phyloP scores from a whole-genome alignment of 2,329 filamentous ascomycete genomes.

The Colletotrichum simmondsii region DNA sequence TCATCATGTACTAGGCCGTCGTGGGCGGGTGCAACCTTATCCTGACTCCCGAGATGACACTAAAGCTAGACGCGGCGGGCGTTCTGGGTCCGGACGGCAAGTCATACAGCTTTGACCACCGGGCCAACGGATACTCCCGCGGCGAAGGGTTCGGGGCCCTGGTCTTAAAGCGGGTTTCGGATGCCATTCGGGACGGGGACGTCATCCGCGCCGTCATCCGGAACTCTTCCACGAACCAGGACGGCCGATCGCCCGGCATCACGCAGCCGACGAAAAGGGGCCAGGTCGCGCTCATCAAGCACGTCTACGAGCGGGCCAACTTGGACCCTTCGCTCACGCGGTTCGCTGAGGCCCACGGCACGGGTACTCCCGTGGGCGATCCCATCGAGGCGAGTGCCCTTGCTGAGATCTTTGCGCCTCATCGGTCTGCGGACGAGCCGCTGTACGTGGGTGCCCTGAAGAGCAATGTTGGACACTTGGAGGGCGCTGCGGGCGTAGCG shows the following conservation, averaged over 20 bases:
- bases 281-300: constrained; percentile 49
- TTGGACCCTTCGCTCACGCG: constrained; percentile 40
- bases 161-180: constrained; percentile 59
- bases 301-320: constrained; percentile 45
- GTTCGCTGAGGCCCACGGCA: constrained; percentile 61
- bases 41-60: constrained; percentile 33
- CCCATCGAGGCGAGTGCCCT: constrained; percentile 64
- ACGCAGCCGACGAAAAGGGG: constrained; percentile 44
- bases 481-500: constrained; percentile 37
- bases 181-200: constrained; percentile 55
- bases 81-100: constrained; percentile 43
- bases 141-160: constrained; percentile 61
- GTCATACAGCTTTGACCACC: constrained; percentile 45
- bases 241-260: constrained; percentile 55
- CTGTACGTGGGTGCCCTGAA: constrained; percentile 35
- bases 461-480: constrained; percentile 43
- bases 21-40: constrained; percentile 39
- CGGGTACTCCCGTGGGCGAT: constrained; percentile 66
- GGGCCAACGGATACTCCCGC: constrained; percentile 45
- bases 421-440: constrained; percentile 48
- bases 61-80: constrained; percentile 27
- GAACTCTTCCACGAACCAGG: constrained; percentile 48
- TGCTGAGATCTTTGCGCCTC: constrained; percentile 51
- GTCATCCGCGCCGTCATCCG: constrained; percentile 51
- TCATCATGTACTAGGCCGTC: constrained; percentile 46